phyloP scores from a whole-genome alignment of 805 yeast species.

The Zygosaccharomyces gambellarensis region DNA sequence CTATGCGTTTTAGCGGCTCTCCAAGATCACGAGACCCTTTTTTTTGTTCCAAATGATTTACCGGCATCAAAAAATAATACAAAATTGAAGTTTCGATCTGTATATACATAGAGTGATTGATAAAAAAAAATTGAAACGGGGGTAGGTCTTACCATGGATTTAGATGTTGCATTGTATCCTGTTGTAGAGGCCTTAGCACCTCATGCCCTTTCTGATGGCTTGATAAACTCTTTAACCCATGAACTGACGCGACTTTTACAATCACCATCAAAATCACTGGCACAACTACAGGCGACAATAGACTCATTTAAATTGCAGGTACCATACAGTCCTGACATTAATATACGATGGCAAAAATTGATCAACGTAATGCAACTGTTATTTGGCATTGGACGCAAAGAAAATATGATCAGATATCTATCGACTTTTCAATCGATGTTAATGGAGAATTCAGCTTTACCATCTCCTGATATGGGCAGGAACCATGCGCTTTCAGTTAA shows the following conservation, averaged over 20 bases:
- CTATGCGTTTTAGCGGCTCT: background rate
- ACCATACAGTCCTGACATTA: slow-evolving; percentile 15
- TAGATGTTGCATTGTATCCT: slow-evolving; percentile 19
- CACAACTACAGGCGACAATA: slow-evolving; percentile 21
- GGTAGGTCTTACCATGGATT: slow-evolving; percentile 17
- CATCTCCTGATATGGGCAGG: slow-evolving; percentile 11
- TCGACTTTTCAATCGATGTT: slow-evolving; percentile 18
- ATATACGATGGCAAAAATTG: slow-evolving; percentile 22
- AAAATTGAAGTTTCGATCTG: background rate
- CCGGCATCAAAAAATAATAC: background rate
- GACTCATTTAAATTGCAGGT: slow-evolving; percentile 16
- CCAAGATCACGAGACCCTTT: background rate
- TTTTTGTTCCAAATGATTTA: background rate
- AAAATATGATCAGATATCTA: slow-evolving; percentile 22
- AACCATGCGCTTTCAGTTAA: slow-evolving; percentile 5
- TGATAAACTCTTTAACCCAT: slow-evolving; percentile 14
- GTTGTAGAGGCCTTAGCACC: slow-evolving; percentile 27
- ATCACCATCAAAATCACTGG: slow-evolving; percentile 16
- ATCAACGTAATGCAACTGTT: slow-evolving; percentile 17
- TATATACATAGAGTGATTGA: background rate
- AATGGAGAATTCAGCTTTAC: slow-evolving; percentile 10
- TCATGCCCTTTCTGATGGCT: slow-evolving; percentile 17
- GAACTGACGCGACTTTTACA: slow-evolving; percentile 18
- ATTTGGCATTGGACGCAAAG: slow-evolving; percentile 13
- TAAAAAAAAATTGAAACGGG: slow-evolving; percentile 5